Base-by-base conservation (phyloP, 352 stramenopile species). In the Phytophthora fragariaefolia region DNA sequence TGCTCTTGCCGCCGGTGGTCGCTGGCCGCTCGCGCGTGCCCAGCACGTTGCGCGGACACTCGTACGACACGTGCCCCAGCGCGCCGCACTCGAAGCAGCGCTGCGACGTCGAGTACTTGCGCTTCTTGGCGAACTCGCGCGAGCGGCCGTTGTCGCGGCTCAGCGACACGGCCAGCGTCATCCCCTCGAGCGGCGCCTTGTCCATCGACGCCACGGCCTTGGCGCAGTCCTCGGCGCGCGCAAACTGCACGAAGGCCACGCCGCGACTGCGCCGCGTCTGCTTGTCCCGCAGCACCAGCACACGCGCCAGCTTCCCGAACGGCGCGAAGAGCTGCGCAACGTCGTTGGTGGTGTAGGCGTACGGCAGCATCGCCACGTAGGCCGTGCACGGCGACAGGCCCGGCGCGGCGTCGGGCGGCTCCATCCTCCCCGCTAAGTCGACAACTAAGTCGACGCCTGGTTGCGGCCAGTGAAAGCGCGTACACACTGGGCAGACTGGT, bases 351-450 rank as follows among this genome's bases (percentile, higher is more conserved):
- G 87, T 96, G 74, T 95, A 96, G 24, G 83, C 82, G 58, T 91
- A 96, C 67, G 89, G 89, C 42, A 96, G 80, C 89, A 95, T 96
- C 22, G 89, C 77, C n/a, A 96, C 83, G 66, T 96, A 94, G 17
- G 90, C 82, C 20, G 89, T 96, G 12, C 72, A 78, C 42, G 71
- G 63, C 18, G 73, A 77, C 8, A 71, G 34, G 22, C 45, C 42
- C 17, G 43, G 23, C 18, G 47, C 4, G 32, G 22, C 24, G 1
- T 36, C 27, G 18, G 45, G 9, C n/a, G 26, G 36, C 23, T 64
- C 57, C 54, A 62, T 54, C 49, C 49, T 68, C 6, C 17, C 13
- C 34, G 43, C 45, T 63, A 49, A 49, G 42, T 49, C 42, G 42
- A 49, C 42, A 28, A 27, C 23, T 52, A 52, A 52, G 45, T 52